phyloP scores from a whole-genome alignment of 805 yeast species.

The Metschnikowia rubicola region DNA sequence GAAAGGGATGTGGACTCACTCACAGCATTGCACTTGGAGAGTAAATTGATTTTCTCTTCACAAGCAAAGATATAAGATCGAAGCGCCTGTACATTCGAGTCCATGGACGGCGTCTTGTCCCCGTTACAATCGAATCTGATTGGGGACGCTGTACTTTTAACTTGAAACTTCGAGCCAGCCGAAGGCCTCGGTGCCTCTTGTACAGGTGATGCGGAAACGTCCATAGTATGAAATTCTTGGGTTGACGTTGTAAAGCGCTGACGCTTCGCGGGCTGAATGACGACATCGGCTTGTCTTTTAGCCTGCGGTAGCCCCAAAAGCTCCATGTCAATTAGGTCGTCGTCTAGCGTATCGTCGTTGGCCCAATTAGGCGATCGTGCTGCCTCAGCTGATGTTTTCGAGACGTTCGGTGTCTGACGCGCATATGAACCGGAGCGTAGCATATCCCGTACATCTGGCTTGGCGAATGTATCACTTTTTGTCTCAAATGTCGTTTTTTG shows the following conservation, averaged over 20 bases:
- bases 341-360: background rate
- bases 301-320: conserved; percentile 1
- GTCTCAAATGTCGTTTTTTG: too few relatives aligned
- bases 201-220: background rate
- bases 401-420: too few relatives aligned
- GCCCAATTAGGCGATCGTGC: too few relatives aligned
- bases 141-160: background rate
- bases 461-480: too few relatives aligned
- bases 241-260: conserved; percentile 7
- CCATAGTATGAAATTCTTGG: background rate
- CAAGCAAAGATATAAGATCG: conserved; percentile 24
- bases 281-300: conserved; percentile 4
- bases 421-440: too few relatives aligned
- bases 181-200: background rate
- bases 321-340: conserved; percentile 12
- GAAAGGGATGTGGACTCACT: conserved; percentile 39
- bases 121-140: background rate
- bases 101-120: background rate
- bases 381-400: too few relatives aligned
- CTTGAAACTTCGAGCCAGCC: conserved; percentile 3
- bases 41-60: conserved; percentile 26
- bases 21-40: conserved; percentile 28
- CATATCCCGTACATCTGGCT: too few relatives aligned
- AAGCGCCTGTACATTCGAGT: conserved; percentile 12
- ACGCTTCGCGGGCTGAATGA: background rate